A percentile compares a stretch with the other conserved stretches of the same genome.
Evolutionary conservation across 1,284 basidiomycete genomes (phyloP).

Genomic region (Puccinia brachypodii): DNA sequence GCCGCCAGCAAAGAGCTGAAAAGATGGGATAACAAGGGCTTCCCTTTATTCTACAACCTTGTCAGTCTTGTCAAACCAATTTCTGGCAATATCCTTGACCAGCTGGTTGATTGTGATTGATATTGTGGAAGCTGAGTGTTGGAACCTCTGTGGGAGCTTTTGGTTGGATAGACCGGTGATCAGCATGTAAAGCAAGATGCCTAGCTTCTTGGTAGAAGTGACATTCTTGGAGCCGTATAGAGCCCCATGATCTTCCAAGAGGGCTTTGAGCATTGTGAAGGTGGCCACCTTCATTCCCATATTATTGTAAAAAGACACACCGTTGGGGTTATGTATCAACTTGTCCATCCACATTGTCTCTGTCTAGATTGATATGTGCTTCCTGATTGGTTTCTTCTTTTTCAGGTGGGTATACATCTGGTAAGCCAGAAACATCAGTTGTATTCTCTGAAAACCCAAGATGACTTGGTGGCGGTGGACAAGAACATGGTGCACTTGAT

Average conservation of each 20-base stretch:
- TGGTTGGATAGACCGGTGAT: slow-evolving; percentile 6
- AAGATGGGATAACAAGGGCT: not conserved
- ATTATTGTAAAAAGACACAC: not conserved
- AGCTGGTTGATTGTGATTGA: not conserved
- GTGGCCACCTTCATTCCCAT: not conserved
- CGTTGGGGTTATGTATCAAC: not conserved
- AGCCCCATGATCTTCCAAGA: not conserved
- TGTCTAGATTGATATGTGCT: not conserved
- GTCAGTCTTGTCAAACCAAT: not conserved
- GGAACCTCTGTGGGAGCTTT: slow-evolving; percentile 14
- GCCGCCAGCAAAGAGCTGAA: not conserved
- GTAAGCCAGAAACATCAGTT: not conserved
- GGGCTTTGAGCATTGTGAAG: not conserved
- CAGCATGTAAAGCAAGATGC: slow-evolving; percentile 1
- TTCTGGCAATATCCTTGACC: not conserved
- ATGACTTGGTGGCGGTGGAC: not conserved
- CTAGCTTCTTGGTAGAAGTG: not conserved
- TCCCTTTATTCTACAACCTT: not conserved
- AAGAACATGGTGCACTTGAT: not conserved
- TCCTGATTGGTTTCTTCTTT: not conserved
- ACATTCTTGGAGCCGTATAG: slow-evolving; percentile 7
- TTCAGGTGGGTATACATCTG: not conserved
- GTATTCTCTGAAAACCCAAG: not conserved
- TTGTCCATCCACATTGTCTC: not conserved
- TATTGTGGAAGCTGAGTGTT: not conserved